Base-by-base conservation (phyloP, 2,329 filamentous ascomycete species). In the Drechmeria coniospora region DNA sequence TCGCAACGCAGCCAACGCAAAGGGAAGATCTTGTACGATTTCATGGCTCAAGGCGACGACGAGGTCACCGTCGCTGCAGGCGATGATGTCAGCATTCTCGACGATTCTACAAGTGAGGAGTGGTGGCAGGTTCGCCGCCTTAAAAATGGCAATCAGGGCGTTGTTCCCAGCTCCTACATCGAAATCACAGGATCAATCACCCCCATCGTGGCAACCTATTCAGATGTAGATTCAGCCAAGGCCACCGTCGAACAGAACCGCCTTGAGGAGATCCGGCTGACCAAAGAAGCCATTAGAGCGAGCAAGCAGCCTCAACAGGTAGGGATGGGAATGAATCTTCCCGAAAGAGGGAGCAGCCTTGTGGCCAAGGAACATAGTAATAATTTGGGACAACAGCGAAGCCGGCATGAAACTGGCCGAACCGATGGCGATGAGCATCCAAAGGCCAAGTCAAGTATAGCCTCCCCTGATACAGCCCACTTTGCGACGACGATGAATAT, bases 61-160 rank as follows among this genome's bases (percentile, higher is more conserved):
- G 90, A 98, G 54, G 87, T 98, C 26, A 93, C 83, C 0, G 90
- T 98, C 25, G 75, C 71, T 15, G 68, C 79, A 14, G 90, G 79
- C 22, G 90, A 98, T 46, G 87, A 98, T 46, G 87, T 98, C 22
- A 60, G 92, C 23, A 63, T 98, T 29, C 52, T 95, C 31, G 87
- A 98, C 47, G 84, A 94, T 45, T 72, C 65, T 19, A 90, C 86
- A 55, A 94, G 86, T 36, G 84, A 94, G 33, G 90, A 98, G 49
- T 98, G 90, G 90, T 95, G 90, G 87, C 84, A 90, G 61, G 83
- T 98, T 20, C 73, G 80, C 33, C 73, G 86, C 20, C 47, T 94
- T 36, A 92, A 84, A 58, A 95, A 84, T 48, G 83, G 83, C 41
- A 90, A 84, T 47, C 83, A 94, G 56, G 90, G 90, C 21, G 90